These are phyloP conservation scores for Kwoniella botswanensis DNA, from an alignment of 768 basidiomycete genomes.

Conservation along the genomic window DNA sequence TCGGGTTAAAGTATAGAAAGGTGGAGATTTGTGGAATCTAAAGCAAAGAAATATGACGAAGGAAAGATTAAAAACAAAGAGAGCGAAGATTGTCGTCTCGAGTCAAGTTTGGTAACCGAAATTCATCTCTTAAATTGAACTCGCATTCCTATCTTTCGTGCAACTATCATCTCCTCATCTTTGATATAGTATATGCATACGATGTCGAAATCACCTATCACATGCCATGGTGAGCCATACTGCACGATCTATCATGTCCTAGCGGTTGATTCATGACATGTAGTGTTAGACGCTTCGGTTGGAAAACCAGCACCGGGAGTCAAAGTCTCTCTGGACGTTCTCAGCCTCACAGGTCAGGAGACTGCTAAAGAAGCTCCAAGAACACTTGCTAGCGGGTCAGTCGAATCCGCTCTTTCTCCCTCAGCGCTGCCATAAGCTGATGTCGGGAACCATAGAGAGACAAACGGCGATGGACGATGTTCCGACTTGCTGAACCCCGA, in stretches of 20 bases:
- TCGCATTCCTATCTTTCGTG: not conserved
- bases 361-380: slow-evolving; percentile 24
- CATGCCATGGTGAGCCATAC: slow-evolving; percentile 75
- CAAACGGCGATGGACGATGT: slow-evolving; percentile 83
- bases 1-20: not conserved
- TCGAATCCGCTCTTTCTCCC: not conserved
- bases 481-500: slow-evolving; percentile 69
- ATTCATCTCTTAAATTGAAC: not conserved
- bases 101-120: slow-evolving; percentile 16
- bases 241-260: too few relatives aligned
- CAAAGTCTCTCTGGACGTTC: slow-evolving; percentile 67
- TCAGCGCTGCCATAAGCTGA: not conserved
- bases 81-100: not conserved
- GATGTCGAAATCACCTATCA: slow-evolving; percentile 72
- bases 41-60: not conserved
- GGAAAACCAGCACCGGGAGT: slow-evolving; percentile 81
- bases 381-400: slow-evolving; percentile 24
- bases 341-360: slow-evolving; percentile 30
- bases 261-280: not conserved
- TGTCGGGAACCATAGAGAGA: slow-evolving; percentile 62
- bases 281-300: slow-evolving; percentile 83
- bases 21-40: not conserved
- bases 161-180: not conserved
- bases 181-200: not conserved
- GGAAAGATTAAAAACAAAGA: not conserved